These are phyloP conservation scores for Cyberlindnera americana DNA, from an alignment of 805 yeast genomes.

Conservation along the genomic window DNA sequence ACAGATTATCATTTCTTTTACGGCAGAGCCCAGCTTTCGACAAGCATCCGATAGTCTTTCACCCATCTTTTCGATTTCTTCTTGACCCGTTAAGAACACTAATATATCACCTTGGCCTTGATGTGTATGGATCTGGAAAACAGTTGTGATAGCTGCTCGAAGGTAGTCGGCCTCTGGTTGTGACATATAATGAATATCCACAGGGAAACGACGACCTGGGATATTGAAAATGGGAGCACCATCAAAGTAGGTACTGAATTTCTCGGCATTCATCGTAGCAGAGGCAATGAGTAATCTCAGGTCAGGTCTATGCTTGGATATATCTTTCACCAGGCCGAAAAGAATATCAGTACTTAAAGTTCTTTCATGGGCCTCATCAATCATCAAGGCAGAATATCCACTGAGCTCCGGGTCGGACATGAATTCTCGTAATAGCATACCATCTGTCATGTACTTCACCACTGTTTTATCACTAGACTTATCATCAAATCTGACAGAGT, in stretches of 20 bases:
- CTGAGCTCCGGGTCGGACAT: slow-evolving; percentile 67
- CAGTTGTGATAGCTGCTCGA: slow-evolving; percentile 84
- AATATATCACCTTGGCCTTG: slow-evolving; percentile 79
- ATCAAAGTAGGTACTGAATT: slow-evolving; percentile 77
- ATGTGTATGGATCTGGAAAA: slow-evolving; percentile 78
- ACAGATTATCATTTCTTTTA: slow-evolving; percentile 61
- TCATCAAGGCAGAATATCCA: slow-evolving; percentile 77
- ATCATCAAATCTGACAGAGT: slow-evolving; percentile 85
- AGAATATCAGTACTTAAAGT: slow-evolving; percentile 87
- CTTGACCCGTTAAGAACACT: slow-evolving; percentile 93
- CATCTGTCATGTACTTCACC: slow-evolving; percentile 92
- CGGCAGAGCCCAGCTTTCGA: slow-evolving; percentile 49
- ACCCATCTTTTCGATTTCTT: slow-evolving; percentile 83
- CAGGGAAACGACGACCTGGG: slow-evolving; percentile 94
- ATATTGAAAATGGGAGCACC: slow-evolving; percentile 83
- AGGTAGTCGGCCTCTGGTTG: slow-evolving; percentile 90
- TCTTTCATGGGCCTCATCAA: slow-evolving; percentile 97
- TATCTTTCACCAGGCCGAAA: slow-evolving; percentile 75
- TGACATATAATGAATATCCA: slow-evolving; percentile 75
- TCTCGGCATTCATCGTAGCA: slow-evolving; percentile 90
- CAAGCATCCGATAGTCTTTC: slow-evolving; percentile 68
- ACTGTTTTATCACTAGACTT: slow-evolving; percentile 58
- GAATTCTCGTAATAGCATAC: slow-evolving; percentile 87
- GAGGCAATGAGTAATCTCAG: slow-evolving; percentile 80
- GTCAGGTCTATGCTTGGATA: slow-evolving; percentile 59